Conservation (phyloP, 306 rosid species). For the Medicago arabica region DNA sequence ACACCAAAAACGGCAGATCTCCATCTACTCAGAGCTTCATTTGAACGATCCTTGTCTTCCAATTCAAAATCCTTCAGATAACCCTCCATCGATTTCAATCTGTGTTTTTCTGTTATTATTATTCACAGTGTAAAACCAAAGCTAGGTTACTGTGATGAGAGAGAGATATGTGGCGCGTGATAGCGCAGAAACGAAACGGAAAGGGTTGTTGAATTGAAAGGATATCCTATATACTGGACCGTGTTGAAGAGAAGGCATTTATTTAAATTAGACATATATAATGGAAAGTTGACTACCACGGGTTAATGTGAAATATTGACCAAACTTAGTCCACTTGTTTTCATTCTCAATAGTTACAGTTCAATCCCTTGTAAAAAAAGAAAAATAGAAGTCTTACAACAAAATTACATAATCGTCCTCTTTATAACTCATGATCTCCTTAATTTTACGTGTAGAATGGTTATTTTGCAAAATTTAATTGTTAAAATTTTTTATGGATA, state of each 20-base stretch:
- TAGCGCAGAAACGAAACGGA: neutral
- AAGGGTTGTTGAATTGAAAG: neutral
- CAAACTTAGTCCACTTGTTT: neutral
- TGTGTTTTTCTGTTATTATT: no score
- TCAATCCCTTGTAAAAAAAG: no score
- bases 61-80: slow-evolving; percentile 60
- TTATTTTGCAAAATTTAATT: no score
- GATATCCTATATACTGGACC: neutral
- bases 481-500: no score
- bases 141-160: neutral
- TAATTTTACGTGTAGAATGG: no score
- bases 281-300: neutral
- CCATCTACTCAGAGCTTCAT: slow-evolving; percentile 58
- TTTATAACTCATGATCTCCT: no score
- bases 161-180: neutral
- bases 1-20: slow-evolving; percentile 67
- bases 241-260: neutral
- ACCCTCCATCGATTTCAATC: slow-evolving; percentile 44
- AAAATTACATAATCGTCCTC: no score
- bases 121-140: no score
- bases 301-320: neutral
- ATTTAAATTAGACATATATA: neutral
- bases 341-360: no score
- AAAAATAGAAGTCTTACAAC: no score
- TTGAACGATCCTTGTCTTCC: slow-evolving; percentile 50